Evolutionary conservation across 2,329 filamentous ascomycete species (phyloP).

Genomic region (Lasiodiplodia sp.): DNA sequence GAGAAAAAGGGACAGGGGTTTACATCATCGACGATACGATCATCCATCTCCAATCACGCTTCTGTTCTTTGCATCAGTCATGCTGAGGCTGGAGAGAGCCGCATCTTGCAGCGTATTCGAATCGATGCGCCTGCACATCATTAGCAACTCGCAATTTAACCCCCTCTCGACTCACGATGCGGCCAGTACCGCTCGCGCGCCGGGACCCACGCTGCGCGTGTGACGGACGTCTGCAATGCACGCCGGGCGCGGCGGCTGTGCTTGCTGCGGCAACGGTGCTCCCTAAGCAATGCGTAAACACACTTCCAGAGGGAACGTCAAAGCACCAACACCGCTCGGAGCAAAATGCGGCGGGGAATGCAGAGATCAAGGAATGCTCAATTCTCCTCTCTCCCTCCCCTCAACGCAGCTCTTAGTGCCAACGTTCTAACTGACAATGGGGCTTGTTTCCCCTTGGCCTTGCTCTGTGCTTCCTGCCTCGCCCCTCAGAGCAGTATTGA

Average conservation of each 20-base stretch:
- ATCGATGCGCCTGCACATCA: conserved; percentile 15
- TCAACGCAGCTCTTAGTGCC: background rate
- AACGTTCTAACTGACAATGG: conserved; percentile 11
- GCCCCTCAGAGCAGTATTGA: background rate
- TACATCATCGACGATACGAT: conserved; percentile 19
- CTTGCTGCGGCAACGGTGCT: background rate
- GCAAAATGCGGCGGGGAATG: background rate
- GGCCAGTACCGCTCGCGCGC: conserved; percentile 4
- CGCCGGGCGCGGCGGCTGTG: background rate
- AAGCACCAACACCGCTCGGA: background rate
- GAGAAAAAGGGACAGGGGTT: background rate
- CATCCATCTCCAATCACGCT: background rate
- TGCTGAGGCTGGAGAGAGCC: conserved; percentile 13
- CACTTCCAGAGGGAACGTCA: background rate
- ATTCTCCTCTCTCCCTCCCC: background rate
- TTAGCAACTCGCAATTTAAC: conserved; percentile 21
- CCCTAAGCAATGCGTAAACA: background rate
- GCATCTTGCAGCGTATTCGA: background rate
- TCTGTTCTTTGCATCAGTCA: background rate
- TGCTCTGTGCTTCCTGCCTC: background rate
- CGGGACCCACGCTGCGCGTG: conserved; percentile 11
- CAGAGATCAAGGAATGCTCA: conserved; percentile 3
- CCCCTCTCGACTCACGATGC: background rate
- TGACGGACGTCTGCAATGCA: conserved; percentile 5
- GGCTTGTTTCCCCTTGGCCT: conserved; percentile 3